phyloP scores from a whole-genome alignment of 139 green algal species.

The Coelastrella sp. region DNA sequence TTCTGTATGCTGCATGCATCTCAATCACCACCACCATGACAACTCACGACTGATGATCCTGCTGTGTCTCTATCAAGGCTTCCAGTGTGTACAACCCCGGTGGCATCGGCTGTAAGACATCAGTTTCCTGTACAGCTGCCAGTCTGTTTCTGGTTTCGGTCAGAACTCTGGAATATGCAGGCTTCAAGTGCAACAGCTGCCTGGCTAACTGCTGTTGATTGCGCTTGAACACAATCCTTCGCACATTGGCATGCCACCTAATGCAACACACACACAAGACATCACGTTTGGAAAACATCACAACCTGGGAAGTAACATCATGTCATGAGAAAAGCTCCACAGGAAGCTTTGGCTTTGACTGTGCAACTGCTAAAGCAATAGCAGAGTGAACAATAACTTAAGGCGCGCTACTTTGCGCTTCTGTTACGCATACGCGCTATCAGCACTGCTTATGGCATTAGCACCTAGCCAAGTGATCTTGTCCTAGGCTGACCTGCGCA shows the following conservation, averaged over 20 bases:
- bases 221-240: neutral
- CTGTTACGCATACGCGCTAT: no score
- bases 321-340: no score
- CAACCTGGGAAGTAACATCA: no score
- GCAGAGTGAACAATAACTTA: no score
- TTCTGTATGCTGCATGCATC: no score
- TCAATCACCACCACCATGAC: no score
- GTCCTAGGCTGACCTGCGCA: slow-evolving; percentile 8
- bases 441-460: no score
- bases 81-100: slow-evolving; percentile 25
- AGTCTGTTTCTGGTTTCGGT: slow-evolving; percentile 17
- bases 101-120: neutral
- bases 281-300: no score
- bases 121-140: neutral
- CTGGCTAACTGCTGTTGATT: neutral
- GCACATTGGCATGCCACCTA: slow-evolving; percentile 33
- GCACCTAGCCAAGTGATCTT: no score
- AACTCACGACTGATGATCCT: slow-evolving; percentile 39
- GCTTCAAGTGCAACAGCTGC: slow-evolving; percentile 36
- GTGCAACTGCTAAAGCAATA: no score
- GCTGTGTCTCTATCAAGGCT: slow-evolving; percentile 13
- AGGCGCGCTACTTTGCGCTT: no score
- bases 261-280: neutral
- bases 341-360: no score
- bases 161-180: neutral